phyloP scores from a whole-genome alignment of 352 stramenopile species.

The Pythium inflatum region DNA sequence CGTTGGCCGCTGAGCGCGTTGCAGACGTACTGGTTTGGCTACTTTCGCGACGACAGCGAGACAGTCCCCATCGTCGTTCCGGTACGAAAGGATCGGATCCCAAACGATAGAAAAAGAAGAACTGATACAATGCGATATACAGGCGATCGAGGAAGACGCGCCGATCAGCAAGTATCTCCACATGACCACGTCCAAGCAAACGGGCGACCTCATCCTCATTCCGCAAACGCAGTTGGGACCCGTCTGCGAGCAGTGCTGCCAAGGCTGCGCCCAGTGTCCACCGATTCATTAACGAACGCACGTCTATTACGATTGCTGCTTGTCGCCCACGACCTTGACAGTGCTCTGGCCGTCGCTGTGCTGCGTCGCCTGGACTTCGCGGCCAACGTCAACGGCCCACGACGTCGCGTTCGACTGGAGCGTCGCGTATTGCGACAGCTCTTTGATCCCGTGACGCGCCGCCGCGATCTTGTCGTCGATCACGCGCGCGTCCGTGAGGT shows the following conservation, averaged over 20 bases:
- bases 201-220: conserved; percentile 71
- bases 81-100: conserved; percentile 28
- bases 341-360: too few species aligned
- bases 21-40: conserved; percentile 82
- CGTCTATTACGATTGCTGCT: not conserved
- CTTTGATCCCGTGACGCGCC: conserved; percentile 68
- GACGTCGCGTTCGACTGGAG: conserved; percentile 58
- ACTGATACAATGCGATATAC: not conserved
- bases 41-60: conserved; percentile 53
- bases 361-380: conserved; percentile 33
- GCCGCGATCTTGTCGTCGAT: conserved; percentile 74
- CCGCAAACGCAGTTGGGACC: conserved; percentile 81
- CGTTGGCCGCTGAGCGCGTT: conserved; percentile 60
- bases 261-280: conserved; percentile 55
- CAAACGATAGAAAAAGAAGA: not conserved
- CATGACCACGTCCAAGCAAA: conserved; percentile 74
- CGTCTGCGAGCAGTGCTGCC: conserved; percentile 70
- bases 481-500: conserved; percentile 54
- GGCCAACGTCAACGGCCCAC: conserved; percentile 78
- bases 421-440: conserved; percentile 78
- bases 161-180: conserved; percentile 61
- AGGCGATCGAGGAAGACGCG: conserved; percentile 49
- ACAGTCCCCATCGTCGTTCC: conserved; percentile 47
- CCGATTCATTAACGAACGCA: conserved; percentile 1
- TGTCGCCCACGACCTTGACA: too few species aligned